Evolutionary conservation across 1,139 yeast species (phyloP), one percentile per base, ranked within the genome.

Genomic region (Kodamaea derodonti): DNA sequence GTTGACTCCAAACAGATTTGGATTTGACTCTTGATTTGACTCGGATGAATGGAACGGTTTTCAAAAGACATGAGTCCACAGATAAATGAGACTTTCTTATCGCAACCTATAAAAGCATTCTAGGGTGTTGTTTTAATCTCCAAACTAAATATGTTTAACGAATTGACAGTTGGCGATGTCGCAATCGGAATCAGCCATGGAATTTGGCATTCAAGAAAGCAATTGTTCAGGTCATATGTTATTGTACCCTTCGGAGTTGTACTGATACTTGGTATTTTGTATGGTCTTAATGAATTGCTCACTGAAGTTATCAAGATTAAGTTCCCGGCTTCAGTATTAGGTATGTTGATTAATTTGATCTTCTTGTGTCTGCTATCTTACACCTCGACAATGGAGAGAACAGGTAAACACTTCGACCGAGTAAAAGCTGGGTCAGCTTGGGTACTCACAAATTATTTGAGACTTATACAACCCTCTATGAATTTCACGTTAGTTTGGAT

Each of bases 401-500:
- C 30, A 41, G 25, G 35, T 12, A 27, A 34, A 1, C 17, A 27
- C 7, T 25, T 24, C 15, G 27, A 34, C 11, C 23, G 37, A 14
- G 3, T 51, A 51, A 37, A 78, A 64, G 20, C 56, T 52, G 43
- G 48, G 29, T 43, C 62, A 9, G 40, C 47, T 6, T 59, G 65
- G 51, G 46, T 56, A 13, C 65, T 75, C 3, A 58, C 66, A n/a
- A 52, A 55, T 24, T 57, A 78, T 28, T 61, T 82, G 33, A 56
- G 55, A 25, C 47, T 75, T 15, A 63, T 80, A 35, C 79, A 79
- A 36, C 75, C 84, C 1, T 80, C 85, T 1, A 75, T 78, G 62
- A 83, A 84, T 36, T 84, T 84, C 52, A 65, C 82, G 2, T 62
- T 84, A 38, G 69, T 82, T 37, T 84, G 92, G 92, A 84, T 84